Percentiles rank a stretch among this genome's conserved stretches.
Evolutionary conservation across 2,329 filamentous ascomycete genomes (phyloP).

Genomic region (Aureobasidium sp.): DNA sequence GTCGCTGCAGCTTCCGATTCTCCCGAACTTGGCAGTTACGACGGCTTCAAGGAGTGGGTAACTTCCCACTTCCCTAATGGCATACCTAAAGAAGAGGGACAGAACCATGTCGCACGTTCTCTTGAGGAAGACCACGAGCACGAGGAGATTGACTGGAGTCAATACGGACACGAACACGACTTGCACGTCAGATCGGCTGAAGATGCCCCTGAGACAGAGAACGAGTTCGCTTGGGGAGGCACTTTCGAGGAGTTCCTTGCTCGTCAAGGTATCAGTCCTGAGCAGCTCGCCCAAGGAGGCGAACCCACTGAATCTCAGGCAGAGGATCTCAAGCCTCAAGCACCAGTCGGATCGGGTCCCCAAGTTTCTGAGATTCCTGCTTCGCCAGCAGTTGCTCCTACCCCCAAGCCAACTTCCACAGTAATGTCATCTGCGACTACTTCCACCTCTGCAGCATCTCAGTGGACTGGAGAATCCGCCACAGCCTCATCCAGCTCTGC

Average conservation of each 20-base stretch:
- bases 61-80: not conserved
- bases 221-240: not conserved
- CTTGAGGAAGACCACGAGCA: not conserved
- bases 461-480: conserved; percentile 8
- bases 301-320: not conserved
- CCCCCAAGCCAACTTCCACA: conserved; percentile 1
- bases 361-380: not conserved
- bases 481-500: not conserved
- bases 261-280: not conserved
- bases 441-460: conserved; percentile 6
- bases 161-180: too few relatives aligned
- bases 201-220: not conserved
- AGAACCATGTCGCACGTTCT: too few relatives aligned
- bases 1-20: too few relatives aligned
- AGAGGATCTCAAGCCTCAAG: not conserved
- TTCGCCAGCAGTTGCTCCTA: conserved; percentile 3
- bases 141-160: not conserved
- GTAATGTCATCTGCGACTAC: not conserved
- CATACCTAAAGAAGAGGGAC: not conserved
- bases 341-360: not conserved
- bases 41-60: not conserved
- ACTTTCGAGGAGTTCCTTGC: not conserved
- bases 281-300: not conserved
- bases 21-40: not conserved
- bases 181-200: too few relatives aligned